Evolutionary conservation across 768 basidiomycete species (phyloP).

Genomic region (Zangia roseola): DNA sequence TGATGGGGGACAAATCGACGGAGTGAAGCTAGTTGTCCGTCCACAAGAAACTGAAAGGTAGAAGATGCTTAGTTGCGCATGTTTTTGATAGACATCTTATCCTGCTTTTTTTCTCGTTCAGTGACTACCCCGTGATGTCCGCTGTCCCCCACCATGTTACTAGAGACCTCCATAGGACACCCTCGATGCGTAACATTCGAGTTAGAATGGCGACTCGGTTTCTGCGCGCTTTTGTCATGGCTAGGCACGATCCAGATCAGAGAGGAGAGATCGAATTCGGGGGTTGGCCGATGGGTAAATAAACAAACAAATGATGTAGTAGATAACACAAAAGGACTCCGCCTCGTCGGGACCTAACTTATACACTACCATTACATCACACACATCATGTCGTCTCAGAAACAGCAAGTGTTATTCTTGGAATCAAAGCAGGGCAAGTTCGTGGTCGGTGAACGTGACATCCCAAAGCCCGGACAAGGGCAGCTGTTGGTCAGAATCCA

Average conservation of each 20-base stretch:
- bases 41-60: slow-evolving; percentile 45
- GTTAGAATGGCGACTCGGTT: slow-evolving; percentile 32
- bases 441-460: slow-evolving; percentile 22
- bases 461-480: slow-evolving; percentile 36
- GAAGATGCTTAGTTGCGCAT: slow-evolving; percentile 20
- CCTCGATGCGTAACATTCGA: slow-evolving; percentile 32
- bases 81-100: slow-evolving; percentile 26
- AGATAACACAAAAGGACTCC: slow-evolving; percentile 5
- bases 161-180: slow-evolving; percentile 28
- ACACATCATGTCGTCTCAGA: slow-evolving; percentile 18
- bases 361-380: slow-evolving; percentile 5
- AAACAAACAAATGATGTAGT: slow-evolving; percentile 19
- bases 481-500: slow-evolving; percentile 43
- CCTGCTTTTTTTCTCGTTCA: slow-evolving; percentile 20
- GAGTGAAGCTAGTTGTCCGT: slow-evolving; percentile 42
- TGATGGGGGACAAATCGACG: slow-evolving; percentile 41
- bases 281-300: slow-evolving; percentile 32
- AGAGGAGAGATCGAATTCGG: slow-evolving; percentile 30
- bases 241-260: slow-evolving; percentile 28
- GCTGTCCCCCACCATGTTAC: slow-evolving; percentile 16
- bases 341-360: slow-evolving; percentile 6
- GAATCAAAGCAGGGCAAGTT: slow-evolving; percentile 30
- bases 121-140: slow-evolving; percentile 22
- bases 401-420: slow-evolving; percentile 31
- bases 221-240: slow-evolving; percentile 29